A percentile compares a stretch with the other conserved stretches of the same genome.
These are phyloP conservation scores for Pterocarpus macrocarpus DNA, from an alignment of 306 rosid species.

Conservation along the genomic window DNA sequence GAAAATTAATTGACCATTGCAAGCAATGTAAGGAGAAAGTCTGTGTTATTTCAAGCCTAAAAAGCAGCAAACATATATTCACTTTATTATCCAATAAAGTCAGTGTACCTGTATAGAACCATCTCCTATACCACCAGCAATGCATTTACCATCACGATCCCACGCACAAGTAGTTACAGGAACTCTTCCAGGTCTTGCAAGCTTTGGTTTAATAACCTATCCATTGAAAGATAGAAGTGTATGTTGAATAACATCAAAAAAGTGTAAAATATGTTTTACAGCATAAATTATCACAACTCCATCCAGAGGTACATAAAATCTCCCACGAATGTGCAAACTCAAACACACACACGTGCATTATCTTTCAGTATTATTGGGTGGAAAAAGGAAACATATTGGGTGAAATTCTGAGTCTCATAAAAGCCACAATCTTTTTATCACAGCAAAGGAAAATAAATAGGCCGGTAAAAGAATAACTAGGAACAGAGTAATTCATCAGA, in stretches of 20 bases:
- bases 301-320: constrained; percentile 8
- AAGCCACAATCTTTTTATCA: neutral
- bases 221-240: constrained; percentile 45
- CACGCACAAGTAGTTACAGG: constrained; percentile 94
- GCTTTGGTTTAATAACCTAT: constrained; percentile 95
- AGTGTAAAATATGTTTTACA: constrained; percentile 10
- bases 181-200: constrained; percentile 89
- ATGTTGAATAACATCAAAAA: constrained; percentile 32
- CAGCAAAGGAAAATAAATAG: neutral
- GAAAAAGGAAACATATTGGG: neutral
- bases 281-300: constrained; percentile 30
- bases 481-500: constrained; percentile 12
- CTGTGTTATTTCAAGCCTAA: constrained; percentile 19
- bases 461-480: neutral
- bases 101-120: constrained; percentile 89
- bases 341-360: neutral
- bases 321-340: neutral
- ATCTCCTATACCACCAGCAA: constrained; percentile 94
- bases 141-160: constrained; percentile 88
- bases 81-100: constrained; percentile 13
- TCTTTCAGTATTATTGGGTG: constrained; percentile 1
- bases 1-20: constrained; percentile 41
- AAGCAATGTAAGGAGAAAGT: constrained; percentile 38
- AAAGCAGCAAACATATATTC: constrained; percentile 23
- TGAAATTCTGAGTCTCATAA: constrained; percentile 7